Percentiles rank a stretch among this genome's conserved stretches.
These are phyloP conservation scores for Apiospora marii DNA, from an alignment of 2,329 filamentous ascomycete species.

Conservation along the genomic window DNA sequence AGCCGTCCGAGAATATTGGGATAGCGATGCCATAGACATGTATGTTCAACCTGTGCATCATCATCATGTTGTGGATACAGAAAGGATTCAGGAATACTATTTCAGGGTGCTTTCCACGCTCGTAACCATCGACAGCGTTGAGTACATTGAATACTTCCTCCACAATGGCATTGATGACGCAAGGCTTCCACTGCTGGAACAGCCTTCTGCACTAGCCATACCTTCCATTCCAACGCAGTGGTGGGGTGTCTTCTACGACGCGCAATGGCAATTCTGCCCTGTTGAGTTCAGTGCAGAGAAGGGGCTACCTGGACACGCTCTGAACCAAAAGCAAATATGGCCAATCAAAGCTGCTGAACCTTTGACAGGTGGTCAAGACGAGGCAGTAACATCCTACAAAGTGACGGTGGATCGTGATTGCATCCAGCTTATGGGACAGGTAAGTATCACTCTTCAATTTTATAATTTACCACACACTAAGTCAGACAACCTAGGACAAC, in stretches of 20 bases:
- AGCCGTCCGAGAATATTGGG: neutral
- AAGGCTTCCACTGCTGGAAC: neutral
- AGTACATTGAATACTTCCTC: neutral
- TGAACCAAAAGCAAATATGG: too few species aligned
- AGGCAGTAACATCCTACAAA: neutral
- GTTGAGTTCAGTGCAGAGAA: neutral
- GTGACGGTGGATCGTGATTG: neutral
- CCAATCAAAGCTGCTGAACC: too few species aligned
- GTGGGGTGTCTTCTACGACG: neutral
- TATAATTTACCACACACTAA: too few species aligned
- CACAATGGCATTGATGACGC: neutral
- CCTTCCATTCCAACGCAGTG: neutral
- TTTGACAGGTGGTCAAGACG: neutral
- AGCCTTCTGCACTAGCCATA: neutral
- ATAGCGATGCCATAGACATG: neutral
- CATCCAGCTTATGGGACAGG: too few species aligned
- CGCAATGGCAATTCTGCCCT: neutral
- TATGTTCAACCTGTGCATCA: neutral
- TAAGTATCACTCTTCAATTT: too few species aligned
- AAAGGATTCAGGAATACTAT: neutral
- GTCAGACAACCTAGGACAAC: too few species aligned
- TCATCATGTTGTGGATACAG: neutral
- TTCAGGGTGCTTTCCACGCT: neutral
- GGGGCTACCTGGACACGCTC: too few species aligned
- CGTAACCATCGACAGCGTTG: neutral